Conservation (phyloP, 768 basidiomycete species). For the Inosperma sp. region DNA sequence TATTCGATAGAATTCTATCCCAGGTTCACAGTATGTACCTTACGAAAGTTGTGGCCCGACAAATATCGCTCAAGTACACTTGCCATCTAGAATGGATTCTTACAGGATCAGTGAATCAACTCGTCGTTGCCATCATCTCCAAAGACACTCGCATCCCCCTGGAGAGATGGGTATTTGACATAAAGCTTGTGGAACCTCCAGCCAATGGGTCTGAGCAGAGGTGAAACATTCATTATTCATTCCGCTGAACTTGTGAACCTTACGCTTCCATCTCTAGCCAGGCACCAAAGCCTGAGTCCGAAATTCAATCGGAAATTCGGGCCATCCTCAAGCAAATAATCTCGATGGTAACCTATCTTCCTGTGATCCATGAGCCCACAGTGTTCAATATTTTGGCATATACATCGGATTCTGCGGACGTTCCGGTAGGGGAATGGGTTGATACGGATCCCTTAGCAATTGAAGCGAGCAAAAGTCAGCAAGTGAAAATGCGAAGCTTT, state of each 20-base stretch:
- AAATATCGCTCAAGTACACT: constrained; percentile 1
- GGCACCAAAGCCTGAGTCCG: constrained; percentile 68
- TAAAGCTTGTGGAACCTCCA: constrained; percentile 73
- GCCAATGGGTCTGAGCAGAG: constrained; percentile 44
- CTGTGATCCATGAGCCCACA: constrained; percentile 89
- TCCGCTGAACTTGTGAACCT: constrained; percentile 6
- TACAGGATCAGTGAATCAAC: constrained; percentile 85
- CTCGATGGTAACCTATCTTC: constrained; percentile 93
- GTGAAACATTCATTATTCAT: constrained; percentile 14
- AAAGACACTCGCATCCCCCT: constrained; percentile 89
- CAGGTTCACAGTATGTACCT: constrained; percentile 89
- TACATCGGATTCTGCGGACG: constrained; percentile 85
- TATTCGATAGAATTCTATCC: constrained; percentile 64
- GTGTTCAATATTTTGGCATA: constrained; percentile 98
- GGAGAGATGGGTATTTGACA: constrained; percentile 98
- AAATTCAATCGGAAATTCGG: constrained; percentile 96
- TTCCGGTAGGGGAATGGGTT: constrained; percentile 92
- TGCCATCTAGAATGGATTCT: constrained; percentile 84
- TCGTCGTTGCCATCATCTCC: constrained; percentile 93
- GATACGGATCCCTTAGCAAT: constrained; percentile 92
- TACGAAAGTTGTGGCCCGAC: not conserved
- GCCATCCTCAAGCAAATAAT: constrained; percentile 98
- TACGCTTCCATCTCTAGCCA: constrained; percentile 15
- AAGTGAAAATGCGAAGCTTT: constrained; percentile 93
- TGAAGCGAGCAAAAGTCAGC: constrained; percentile 88